Evolutionary conservation across 495 filamentous ascomycete species (phyloP).

Genomic region (Podospora fimiseda): DNA sequence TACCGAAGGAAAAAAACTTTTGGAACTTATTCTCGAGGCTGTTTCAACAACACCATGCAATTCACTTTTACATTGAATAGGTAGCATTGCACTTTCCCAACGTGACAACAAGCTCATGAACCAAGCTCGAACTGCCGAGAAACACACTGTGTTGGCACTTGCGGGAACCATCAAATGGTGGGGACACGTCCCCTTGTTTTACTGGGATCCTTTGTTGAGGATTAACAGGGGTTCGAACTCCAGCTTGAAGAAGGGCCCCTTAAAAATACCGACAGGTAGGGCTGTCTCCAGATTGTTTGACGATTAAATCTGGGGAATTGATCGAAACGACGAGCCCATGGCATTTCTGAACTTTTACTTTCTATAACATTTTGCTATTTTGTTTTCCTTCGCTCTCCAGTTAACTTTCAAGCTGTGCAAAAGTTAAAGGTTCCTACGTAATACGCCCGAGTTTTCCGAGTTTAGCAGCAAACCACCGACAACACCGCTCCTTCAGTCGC

Average conservation of each 20-base stretch:
- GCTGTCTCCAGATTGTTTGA: slow-evolving; percentile 2
- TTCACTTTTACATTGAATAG: too few species aligned
- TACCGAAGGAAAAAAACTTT: too few species aligned
- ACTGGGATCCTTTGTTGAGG: background rate
- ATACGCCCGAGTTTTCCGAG: background rate
- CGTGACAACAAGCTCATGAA: too few species aligned
- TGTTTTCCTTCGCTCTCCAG: background rate
- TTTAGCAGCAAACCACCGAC: background rate
- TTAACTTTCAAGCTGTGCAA: background rate
- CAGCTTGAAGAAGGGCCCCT: background rate
- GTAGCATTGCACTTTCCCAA: too few species aligned
- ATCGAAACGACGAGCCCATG: background rate
- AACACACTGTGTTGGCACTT: slow-evolving; percentile 2
- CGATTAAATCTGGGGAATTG: background rate
- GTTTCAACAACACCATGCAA: too few species aligned
- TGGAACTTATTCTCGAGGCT: too few species aligned
- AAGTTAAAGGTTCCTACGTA: background rate
- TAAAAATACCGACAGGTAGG: background rate
- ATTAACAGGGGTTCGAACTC: background rate
- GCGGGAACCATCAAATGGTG: slow-evolving; percentile 1
- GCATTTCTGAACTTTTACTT: too few species aligned
- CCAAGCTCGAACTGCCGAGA: too few species aligned
- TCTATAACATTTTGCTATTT: background rate
- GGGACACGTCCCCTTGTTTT: slow-evolving; percentile 3
- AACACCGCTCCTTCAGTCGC: background rate